phyloP scores from a whole-genome alignment of 441 rosid genomes.

The Adansonia rubrostipa region DNA sequence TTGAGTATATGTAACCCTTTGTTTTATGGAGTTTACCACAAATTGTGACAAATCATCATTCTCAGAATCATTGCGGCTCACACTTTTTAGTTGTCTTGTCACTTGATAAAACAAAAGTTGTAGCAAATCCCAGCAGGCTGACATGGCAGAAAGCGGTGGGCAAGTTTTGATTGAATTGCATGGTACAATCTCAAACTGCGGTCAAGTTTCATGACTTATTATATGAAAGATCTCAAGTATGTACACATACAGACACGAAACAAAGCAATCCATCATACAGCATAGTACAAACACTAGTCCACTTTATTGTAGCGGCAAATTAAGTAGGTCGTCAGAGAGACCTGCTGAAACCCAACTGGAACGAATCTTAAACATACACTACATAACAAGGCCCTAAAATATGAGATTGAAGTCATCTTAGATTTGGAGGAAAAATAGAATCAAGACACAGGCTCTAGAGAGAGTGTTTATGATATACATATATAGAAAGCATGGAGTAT shows the following conservation, averaged over 20 bases:
- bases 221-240: neutral
- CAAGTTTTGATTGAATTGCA: neutral
- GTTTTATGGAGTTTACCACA: neutral
- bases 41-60: neutral
- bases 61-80: neutral
- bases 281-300: constrained; percentile 7
- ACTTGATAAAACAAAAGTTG: constrained; percentile 9
- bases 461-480: neutral
- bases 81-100: neutral
- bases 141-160: constrained; percentile 16
- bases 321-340: neutral
- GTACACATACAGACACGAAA: constrained; percentile 4
- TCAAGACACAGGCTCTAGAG: neutral
- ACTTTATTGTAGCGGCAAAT: constrained; percentile 2
- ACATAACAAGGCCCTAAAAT: neutral
- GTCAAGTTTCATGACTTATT: constrained; percentile 13
- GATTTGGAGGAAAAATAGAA: neutral
- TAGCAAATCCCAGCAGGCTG: neutral
- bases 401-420: neutral
- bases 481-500: neutral
- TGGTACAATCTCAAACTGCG: neutral
- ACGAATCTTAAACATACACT: neutral
- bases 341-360: constrained; percentile 14
- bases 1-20: neutral
- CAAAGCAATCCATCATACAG: neutral